Percentiles rank a stretch among this genome's conserved stretches.
phyloP scores from a whole-genome alignment of 306 rosid species.

The Dalbergia oliveri region DNA sequence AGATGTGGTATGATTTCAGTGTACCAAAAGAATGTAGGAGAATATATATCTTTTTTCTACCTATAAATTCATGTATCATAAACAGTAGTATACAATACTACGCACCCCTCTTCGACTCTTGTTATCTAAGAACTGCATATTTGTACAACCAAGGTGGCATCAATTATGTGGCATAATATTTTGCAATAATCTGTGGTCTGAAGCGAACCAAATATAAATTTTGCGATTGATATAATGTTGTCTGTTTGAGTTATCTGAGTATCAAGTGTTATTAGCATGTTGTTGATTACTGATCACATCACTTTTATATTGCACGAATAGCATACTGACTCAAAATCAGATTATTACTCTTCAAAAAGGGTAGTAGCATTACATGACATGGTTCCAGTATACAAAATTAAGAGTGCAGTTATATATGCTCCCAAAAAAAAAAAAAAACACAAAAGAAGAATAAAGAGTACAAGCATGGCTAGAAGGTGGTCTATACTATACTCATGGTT shows the following conservation, averaged over 20 bases:
- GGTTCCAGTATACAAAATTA: not conserved
- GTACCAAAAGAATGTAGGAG: not conserved
- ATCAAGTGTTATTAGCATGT: not conserved
- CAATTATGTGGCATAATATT: not conserved
- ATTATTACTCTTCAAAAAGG: conserved; percentile 5
- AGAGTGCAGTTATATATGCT: not conserved
- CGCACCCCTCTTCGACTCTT: not conserved
- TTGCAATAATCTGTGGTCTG: not conserved
- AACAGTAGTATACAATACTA: not conserved
- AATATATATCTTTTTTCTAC: not conserved
- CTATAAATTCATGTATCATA: not conserved
- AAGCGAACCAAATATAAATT: not conserved
- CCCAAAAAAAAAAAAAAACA: not conserved
- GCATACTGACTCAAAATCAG: not conserved
- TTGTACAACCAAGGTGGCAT: not conserved
- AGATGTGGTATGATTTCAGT: not conserved
- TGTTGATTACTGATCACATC: not conserved
- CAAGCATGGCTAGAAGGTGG: conserved; percentile 1
- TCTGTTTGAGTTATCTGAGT: not conserved
- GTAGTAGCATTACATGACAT: not conserved
- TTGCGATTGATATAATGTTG: not conserved
- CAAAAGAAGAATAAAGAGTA: not conserved
- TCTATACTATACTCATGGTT: not conserved
- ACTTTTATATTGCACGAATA: not conserved
- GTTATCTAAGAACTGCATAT: too few species aligned